A percentile compares a stretch with the other conserved stretches of the same genome.
phyloP scores from a whole-genome alignment of 768 basidiomycete genomes.

The Neoboletus magnificus region DNA sequence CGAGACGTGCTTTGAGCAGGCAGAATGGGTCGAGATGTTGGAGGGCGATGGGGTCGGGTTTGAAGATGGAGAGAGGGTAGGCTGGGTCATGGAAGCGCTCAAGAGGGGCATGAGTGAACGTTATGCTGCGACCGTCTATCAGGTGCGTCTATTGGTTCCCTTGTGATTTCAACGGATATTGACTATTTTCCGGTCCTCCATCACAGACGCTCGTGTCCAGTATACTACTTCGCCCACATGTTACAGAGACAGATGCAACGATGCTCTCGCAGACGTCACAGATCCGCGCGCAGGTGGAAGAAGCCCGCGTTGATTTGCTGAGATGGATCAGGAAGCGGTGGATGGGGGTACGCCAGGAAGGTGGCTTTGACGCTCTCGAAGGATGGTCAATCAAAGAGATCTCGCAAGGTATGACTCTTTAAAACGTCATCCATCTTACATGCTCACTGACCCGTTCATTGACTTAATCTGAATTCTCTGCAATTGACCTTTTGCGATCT shows the following conservation, averaged over 20 bases:
- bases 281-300: conserved; percentile 70
- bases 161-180: background rate
- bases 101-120: conserved; percentile 59
- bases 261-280: conserved; percentile 68
- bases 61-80: conserved; percentile 75
- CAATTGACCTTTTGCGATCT: background rate
- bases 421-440: background rate
- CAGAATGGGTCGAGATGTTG: conserved; percentile 75
- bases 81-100: conserved; percentile 67
- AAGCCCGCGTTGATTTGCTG: conserved; percentile 44
- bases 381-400: conserved; percentile 89
- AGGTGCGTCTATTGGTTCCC: conserved; percentile 42
- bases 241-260: conserved; percentile 53
- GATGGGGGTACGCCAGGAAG: conserved; percentile 66
- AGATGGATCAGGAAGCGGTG: conserved; percentile 77
- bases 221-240: conserved; percentile 67
- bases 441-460: background rate
- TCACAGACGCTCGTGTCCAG: conserved; percentile 65
- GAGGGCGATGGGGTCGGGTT: conserved; percentile 70
- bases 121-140: conserved; percentile 71
- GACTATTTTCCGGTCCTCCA: background rate
- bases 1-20: conserved; percentile 60
- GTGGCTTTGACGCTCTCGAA: conserved; percentile 83
- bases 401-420: conserved; percentile 26
- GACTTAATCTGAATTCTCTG: background rate